Evolutionary conservation across 441 rosid species (phyloP), one percentile per base, ranked within the genome.

Genomic region (Pelargonium myrrhifolium): DNA sequence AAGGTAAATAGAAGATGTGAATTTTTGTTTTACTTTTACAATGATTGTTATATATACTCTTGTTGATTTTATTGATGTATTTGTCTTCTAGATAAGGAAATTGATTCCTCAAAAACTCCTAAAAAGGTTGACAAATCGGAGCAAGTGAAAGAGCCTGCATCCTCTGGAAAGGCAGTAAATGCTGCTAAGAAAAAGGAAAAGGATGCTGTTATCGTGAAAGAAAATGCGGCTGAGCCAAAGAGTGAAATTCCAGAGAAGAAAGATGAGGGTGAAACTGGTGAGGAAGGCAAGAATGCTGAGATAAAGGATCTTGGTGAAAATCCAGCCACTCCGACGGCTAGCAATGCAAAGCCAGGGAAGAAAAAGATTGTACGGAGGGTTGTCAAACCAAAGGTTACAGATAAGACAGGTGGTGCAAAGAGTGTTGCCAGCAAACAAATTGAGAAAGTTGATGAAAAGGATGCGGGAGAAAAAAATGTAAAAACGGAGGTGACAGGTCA

Each of bases 281-380:
- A 71, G 39, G 79, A 65, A 63, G 74, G 73, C 69, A 78, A 81
- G 77, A 79, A 73, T 73, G 69, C 68, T 59, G 82, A 79, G 66
- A 79, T 76, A 59, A 79, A 82, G 56, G 81, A 77, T 61, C 67
- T 69, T 53, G 89, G 68, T 64, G 87, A 78, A 68, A 53, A 78
- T 42, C 18, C 80, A 6, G 76, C 68, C 78, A 53, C 84, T 72
- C 85, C 75, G 77, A 60, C 76, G 11, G 77, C 82, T 69, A 82
- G 75, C 62, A 73, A 58, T 74, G 83, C 76, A 62, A 91, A 84
- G 78, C 64, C 81, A 37, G 92, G 87, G 73, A 95, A 85, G 82
- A 86, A 81, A 79, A 94, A 88, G 84, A 82, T 92, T 37, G 75
- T 87, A 64, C 85, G 85, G 82, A 89, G 92, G 81, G 79, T 95